Evolutionary conservation across 805 yeast species (phyloP), one percentile per base, ranked within the genome.

Genomic region (Candida schatavii): DNA sequence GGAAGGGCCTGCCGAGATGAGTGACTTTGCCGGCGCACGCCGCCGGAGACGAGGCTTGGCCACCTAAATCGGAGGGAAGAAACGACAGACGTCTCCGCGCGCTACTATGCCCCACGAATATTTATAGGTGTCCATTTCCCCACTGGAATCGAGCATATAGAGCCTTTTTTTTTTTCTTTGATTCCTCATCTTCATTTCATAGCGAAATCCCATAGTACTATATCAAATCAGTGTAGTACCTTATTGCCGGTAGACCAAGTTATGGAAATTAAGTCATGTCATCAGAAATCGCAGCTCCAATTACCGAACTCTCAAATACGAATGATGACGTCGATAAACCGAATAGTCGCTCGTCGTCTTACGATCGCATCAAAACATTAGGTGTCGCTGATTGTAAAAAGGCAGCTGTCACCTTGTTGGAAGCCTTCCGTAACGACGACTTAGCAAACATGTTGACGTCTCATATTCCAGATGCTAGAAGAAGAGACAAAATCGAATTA

Each of bases 331-430:
- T 27, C 40, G 40, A 40, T 15, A 42, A 42, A 26, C 37, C 43
- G 18, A 37, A 27, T 26, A 33, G 36, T 34, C 10, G 5, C 15
- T 13, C 17, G 13, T 18, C 35, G 34, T 26, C 35, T 30, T 10
- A 25, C 11, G 38, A 28, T 35, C 41, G 35, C 39, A 33, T 57
- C 18, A 51, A 49, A 39, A 28, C 49, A 18, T 49, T 60, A 35
- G 46, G 37, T 22, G 28, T 44, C 22, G 36, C 40, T 2, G 71
- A 66, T 45, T 45, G 46, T 26, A 43, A 51, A 14, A 68, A 67
- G 48, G 75, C 75, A 17, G 68, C 70, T 3, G 39, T 39, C 18
- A 65, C 71, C 9, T 58, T 70, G 42, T 49, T 56, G n/a, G 61
- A 60, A 25, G 59, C 74, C 1, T 70, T 70, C 40, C 47, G 44